These are phyloP conservation scores for Passalora sequoiae DNA, from an alignment of 2,329 filamentous ascomycete species.

Conservation along the genomic window DNA sequence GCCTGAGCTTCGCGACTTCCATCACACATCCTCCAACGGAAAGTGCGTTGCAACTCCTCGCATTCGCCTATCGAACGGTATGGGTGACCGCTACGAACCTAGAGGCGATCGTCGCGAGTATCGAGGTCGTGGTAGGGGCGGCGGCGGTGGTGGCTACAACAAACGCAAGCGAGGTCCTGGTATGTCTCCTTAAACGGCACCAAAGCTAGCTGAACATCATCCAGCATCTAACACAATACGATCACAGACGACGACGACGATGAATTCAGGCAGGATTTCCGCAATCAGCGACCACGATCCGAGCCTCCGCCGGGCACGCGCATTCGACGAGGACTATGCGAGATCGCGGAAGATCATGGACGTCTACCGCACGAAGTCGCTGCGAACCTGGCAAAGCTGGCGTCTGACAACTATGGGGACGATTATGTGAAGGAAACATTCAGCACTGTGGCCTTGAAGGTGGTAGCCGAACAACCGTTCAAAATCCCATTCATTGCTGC, in stretches of 20 bases:
- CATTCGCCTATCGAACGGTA: too few relatives aligned
- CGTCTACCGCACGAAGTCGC: conserved; percentile 76
- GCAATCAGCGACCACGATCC: conserved; percentile 67
- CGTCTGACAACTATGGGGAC: conserved; percentile 82
- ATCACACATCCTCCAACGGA: too few relatives aligned
- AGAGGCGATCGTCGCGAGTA: conserved; percentile 29
- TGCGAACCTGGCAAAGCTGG: conserved; percentile 65
- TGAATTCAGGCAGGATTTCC: conserved; percentile 66
- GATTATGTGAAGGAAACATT: conserved; percentile 70
- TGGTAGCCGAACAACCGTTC: conserved; percentile 86
- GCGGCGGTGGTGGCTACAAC: conserved; percentile 48
- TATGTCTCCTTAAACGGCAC: conserved; percentile 35
- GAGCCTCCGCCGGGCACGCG: conserved; percentile 60
- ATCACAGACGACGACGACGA: conserved; percentile 70
- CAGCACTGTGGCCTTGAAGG: conserved; percentile 66
- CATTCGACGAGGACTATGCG: conserved; percentile 71
- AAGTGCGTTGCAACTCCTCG: too few relatives aligned
- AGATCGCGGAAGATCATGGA: conserved; percentile 75
- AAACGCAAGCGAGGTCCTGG: conserved; percentile 78
- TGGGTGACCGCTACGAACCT: conserved; percentile 25
- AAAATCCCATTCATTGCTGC: conserved; percentile 95
- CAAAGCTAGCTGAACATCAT: background rate
- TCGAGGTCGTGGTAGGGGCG: conserved; percentile 15
- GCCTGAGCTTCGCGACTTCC: too few relatives aligned
- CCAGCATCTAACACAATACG: too few relatives aligned